Conservation (phyloP, 345 rosid genomes). For the Euphorbia lathyris region DNA sequence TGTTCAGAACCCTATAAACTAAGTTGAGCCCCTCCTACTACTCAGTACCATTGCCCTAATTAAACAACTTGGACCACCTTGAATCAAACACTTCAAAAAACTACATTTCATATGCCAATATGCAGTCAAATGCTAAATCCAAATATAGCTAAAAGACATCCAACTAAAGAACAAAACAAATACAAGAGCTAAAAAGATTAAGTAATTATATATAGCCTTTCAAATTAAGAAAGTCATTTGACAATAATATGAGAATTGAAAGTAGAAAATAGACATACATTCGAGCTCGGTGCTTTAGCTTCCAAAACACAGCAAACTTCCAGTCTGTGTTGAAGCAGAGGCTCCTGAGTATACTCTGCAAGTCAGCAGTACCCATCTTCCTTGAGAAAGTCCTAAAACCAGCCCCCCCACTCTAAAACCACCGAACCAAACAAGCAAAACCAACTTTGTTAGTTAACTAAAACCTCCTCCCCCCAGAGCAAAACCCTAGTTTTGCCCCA, state of each 20-base stretch:
- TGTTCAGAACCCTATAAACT: neutral
- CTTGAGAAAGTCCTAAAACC: constrained; percentile 13
- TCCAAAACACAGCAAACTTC: constrained; percentile 92
- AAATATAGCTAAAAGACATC: neutral
- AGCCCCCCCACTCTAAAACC: constrained; percentile 25
- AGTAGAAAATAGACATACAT: constrained; percentile 43
- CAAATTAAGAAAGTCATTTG: neutral
- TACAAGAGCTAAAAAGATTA: neutral
- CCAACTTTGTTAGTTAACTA: constrained; percentile 19
- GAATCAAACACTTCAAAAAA: neutral
- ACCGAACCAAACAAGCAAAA: constrained; percentile 6
- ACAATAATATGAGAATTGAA: neutral
- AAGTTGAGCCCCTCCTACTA: neutral
- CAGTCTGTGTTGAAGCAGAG: constrained; percentile 74
- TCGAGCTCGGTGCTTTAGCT: constrained; percentile 69
- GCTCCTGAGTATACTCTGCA: constrained; percentile 57
- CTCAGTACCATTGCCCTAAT: neutral
- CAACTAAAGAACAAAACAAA: neutral
- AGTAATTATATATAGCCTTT: neutral
- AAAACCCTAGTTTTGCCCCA: constrained; percentile 15
- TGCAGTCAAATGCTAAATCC: neutral
- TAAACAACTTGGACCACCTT: neutral
- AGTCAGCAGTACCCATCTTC: constrained; percentile 53
- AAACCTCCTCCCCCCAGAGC: constrained; percentile 9
- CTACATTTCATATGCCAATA: neutral